Base-by-base conservation (phyloP, 2,329 filamentous ascomycete genomes). In the Monilinia laxa region DNA sequence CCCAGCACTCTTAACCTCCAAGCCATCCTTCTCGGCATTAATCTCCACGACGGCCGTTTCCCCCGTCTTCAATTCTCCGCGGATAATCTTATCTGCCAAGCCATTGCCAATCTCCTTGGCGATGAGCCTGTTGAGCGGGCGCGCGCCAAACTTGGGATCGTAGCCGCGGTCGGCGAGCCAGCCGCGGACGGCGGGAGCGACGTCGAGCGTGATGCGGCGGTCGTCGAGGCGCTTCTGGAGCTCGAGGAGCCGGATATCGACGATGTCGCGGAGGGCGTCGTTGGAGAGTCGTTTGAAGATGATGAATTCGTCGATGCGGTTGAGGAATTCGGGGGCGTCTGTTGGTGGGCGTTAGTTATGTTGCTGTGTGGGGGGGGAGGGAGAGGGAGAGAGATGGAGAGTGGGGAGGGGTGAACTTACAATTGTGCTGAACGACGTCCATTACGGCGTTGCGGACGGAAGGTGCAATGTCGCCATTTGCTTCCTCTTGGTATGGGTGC, bases 291-390 rank as follows among this genome's bases (percentile, higher is more conserved):
- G 87, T 79, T 93, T 94, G 83, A 98, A 98, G 75, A 98, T 82
- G 77, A 98, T 97, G 80, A 98, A 97, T 69, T 96, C 94, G 78
- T 98, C 94, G 70, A 98, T 92, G 25, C 95, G 87, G 80, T 99
- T 98, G 70, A 98, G 85, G 82, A 98, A 99, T 77, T 98, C 95
- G 3, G 95, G 95, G 6, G 94, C 88, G 76, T 97, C 71, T 73
- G 38, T 20, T 4, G 28, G 47, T 16, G 20, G 11, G 23, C 20
- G 49, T 70, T 59, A 65, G 67, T 31, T 18, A 49, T 16, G 20
- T 35, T 40, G 18, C 38, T 18, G 45, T 16, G 20, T 35, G 40
- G 14, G 35, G 20, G 49, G 28, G 20, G 40, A 14, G 35, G 20
- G 49, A 38, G 20, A 28, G 7, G 53, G 14, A 28, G 4, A 4